Conservation (phyloP, 768 basidiomycete species). For the Naematelia aurantialba region DNA sequence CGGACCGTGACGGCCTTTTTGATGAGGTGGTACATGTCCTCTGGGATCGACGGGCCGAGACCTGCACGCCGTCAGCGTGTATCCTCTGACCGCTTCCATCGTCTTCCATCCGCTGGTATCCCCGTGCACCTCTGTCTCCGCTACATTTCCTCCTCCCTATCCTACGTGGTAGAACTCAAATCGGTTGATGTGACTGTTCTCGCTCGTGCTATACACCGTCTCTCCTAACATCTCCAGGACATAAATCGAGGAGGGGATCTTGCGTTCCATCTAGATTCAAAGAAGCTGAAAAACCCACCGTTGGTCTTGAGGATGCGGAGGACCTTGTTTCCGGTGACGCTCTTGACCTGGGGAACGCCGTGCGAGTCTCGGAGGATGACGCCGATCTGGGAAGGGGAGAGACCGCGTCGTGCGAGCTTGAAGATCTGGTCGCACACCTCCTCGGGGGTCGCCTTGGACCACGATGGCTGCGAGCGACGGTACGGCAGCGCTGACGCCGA, state of each 20-base stretch:
- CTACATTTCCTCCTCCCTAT: not conserved
- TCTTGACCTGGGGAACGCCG: constrained; percentile 96
- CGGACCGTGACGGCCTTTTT: constrained; percentile 99
- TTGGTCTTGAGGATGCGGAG: constrained; percentile 93
- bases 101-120: not conserved
- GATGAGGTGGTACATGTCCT: constrained; percentile 99
- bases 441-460: constrained; percentile 94
- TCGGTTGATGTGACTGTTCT: not conserved
- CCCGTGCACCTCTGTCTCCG: not conserved
- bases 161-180: not conserved
- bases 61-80: constrained; percentile 58
- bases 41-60: constrained; percentile 94
- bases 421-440: constrained; percentile 94
- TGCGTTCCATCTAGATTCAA: not conserved
- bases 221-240: not conserved
- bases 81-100: not conserved
- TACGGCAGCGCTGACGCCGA: constrained; percentile 98
- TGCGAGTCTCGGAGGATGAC: constrained; percentile 96
- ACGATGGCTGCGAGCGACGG: constrained; percentile 86
- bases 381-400: constrained; percentile 97
- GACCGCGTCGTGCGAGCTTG: constrained; percentile 96
- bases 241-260: no score
- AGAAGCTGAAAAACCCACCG: constrained; percentile 57
- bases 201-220: no score
- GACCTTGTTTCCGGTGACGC: constrained; percentile 99